phyloP scores from a whole-genome alignment of 208 protist species.

The Jaenimonas drosophilae region DNA sequence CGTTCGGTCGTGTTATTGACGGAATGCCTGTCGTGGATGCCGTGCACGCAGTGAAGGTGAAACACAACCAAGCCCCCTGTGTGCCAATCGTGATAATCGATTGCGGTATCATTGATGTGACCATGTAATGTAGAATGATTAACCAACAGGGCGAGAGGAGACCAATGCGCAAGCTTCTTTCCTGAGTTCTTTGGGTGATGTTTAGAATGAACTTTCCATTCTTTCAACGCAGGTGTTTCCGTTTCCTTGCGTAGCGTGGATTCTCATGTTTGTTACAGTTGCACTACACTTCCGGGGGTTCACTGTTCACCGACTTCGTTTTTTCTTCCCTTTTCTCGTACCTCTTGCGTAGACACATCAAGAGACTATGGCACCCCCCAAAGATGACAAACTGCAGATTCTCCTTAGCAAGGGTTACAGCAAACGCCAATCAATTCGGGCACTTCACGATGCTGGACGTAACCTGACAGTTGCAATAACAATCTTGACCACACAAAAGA shows the following conservation, averaged over 20 bases:
- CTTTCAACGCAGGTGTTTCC: constrained; percentile 2
- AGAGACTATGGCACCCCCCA: background rate
- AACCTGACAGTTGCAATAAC: no score
- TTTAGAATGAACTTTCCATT: no score
- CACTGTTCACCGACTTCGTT: constrained; percentile 2
- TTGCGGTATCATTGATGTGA: constrained; percentile 75
- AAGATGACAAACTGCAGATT: no score
- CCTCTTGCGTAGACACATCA: constrained; percentile 1
- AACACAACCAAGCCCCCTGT: constrained; percentile 74
- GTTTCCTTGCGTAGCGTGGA: no score
- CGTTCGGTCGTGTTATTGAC: constrained; percentile 93
- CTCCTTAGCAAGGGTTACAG: no score
- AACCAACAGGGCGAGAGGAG: no score
- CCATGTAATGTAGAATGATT: constrained; percentile 17
- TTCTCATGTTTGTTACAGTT: no score
- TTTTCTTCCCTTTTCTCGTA: constrained; percentile 4
- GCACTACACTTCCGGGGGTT: constrained; percentile 1
- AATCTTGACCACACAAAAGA: no score
- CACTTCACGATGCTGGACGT: no score
- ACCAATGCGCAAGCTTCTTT: no score
- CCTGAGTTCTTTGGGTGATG: no score
- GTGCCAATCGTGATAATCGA: constrained; percentile 56
- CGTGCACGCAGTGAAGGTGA: constrained; percentile 62
- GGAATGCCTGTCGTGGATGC: constrained; percentile 79
- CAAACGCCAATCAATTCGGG: no score